phyloP scores from a whole-genome alignment of 305 asterid species.

The Caryopteris hybrid region DNA sequence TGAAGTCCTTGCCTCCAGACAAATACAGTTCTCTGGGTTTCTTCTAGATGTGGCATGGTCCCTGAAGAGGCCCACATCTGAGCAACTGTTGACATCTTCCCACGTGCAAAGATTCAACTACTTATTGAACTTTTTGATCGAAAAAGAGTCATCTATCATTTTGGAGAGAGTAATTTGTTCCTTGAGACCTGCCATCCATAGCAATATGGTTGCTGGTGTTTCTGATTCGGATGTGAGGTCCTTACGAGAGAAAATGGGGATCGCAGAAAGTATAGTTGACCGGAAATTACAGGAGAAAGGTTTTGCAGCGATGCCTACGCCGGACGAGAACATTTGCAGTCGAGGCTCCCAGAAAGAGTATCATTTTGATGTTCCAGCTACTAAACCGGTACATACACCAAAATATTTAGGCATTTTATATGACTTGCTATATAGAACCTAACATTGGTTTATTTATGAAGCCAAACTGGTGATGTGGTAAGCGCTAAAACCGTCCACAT shows the following conservation, averaged over 20 bases:
- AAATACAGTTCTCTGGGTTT: slow-evolving; percentile 45
- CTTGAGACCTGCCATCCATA: slow-evolving; percentile 30
- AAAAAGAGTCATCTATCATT: slow-evolving; percentile 47
- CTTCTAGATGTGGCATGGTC: slow-evolving; percentile 79
- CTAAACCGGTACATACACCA: slow-evolving; percentile 31
- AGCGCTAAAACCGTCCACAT: background rate
- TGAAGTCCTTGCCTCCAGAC: slow-evolving; percentile 37
- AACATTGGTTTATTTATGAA: background rate
- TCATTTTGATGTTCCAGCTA: slow-evolving; percentile 18
- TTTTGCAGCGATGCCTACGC: slow-evolving; percentile 11
- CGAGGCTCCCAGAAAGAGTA: slow-evolving; percentile 27
- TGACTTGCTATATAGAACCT: background rate
- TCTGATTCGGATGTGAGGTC: slow-evolving; percentile 43
- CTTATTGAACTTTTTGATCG: slow-evolving; percentile 47
- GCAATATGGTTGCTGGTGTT: slow-evolving; percentile 28
- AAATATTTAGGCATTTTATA: background rate
- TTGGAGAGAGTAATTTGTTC: slow-evolving; percentile 46
- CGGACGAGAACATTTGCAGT: slow-evolving; percentile 14
- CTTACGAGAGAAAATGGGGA: slow-evolving; percentile 37
- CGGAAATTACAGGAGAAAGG: slow-evolving; percentile 25
- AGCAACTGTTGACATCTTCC: slow-evolving; percentile 31
- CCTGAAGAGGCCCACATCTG: slow-evolving; percentile 46
- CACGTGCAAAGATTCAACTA: slow-evolving; percentile 50
- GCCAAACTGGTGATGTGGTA: background rate
- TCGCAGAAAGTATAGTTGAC: slow-evolving; percentile 32